Percentiles rank a stretch among this genome's conserved stretches.
These are phyloP conservation scores for Didymella lethalis DNA, from an alignment of 2,329 filamentous ascomycete genomes.

Conservation along the genomic window DNA sequence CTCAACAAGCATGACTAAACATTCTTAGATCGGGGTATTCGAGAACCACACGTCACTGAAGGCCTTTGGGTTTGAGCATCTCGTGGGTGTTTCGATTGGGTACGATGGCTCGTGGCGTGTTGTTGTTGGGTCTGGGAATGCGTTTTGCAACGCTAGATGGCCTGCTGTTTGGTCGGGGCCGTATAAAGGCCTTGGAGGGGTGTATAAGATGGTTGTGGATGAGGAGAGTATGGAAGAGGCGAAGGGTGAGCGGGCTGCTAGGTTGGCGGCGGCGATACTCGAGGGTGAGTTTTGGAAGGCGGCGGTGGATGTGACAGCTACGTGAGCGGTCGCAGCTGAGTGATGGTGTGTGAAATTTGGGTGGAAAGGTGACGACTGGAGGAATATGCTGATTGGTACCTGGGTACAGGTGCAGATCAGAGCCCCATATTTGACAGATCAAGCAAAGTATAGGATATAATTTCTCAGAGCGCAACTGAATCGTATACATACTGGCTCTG, in stretches of 20 bases:
- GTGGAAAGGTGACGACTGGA: not conserved
- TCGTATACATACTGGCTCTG: not conserved
- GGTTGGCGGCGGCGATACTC: constrained; percentile 18
- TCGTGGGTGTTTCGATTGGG: constrained; percentile 29
- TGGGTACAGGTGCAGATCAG: not conserved
- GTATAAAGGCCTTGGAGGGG: constrained; percentile 24
- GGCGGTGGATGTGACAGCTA: not conserved
- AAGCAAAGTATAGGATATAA: not conserved
- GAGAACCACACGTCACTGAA: constrained; percentile 24
- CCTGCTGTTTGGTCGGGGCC: constrained; percentile 29
- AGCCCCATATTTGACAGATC: not conserved
- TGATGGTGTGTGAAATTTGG: not conserved
- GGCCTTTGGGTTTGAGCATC: constrained; percentile 24
- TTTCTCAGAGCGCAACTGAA: not conserved
- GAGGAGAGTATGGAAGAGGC: constrained; percentile 15
- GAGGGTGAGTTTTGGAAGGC: constrained; percentile 21
- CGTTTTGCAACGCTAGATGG: constrained; percentile 25
- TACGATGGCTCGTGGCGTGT: constrained; percentile 33
- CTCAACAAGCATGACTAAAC: not conserved
- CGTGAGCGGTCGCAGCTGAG: not conserved
- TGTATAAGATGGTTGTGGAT: constrained; percentile 29
- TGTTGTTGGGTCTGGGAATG: constrained; percentile 22
- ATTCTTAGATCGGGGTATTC: constrained; percentile 23
- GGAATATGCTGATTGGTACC: constrained; percentile 2
- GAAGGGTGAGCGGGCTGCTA: constrained; percentile 8